Conservation (phyloP, 2,329 filamentous ascomycete genomes). For the Mariannaea elegans region DNA sequence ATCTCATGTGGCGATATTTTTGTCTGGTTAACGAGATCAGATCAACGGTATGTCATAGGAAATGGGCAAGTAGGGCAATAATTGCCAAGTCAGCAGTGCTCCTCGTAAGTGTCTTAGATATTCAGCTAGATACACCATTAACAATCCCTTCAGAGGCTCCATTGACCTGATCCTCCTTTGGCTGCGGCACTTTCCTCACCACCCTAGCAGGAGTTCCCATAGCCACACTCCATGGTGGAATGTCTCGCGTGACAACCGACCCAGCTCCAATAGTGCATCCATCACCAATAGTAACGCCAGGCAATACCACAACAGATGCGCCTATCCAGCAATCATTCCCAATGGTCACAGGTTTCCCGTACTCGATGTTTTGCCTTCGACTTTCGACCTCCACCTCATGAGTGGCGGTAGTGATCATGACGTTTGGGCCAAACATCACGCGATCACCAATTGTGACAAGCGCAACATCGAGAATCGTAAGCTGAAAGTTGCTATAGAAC, state of each 20-base stretch:
- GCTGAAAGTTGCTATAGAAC: slow-evolving; percentile 66
- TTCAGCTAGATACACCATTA: neutral
- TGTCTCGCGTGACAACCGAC: slow-evolving; percentile 76
- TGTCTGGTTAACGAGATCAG: too few species aligned
- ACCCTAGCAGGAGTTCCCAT: slow-evolving; percentile 49
- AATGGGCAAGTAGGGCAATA: too few species aligned
- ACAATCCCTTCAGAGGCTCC: too few species aligned
- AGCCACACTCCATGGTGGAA: slow-evolving; percentile 48
- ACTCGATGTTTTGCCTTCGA: slow-evolving; percentile 58
- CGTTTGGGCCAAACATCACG: slow-evolving; percentile 61
- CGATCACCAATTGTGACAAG: slow-evolving; percentile 61
- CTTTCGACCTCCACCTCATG: slow-evolving; percentile 60
- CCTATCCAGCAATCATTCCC: slow-evolving; percentile 73
- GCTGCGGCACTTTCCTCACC: slow-evolving; percentile 33
- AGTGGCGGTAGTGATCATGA: slow-evolving; percentile 60
- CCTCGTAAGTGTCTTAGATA: neutral
- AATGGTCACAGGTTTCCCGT: slow-evolving; percentile 56
- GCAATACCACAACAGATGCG: slow-evolving; percentile 76
- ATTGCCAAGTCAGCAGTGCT: too few species aligned
- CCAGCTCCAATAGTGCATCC: slow-evolving; percentile 81
- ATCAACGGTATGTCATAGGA: too few species aligned
- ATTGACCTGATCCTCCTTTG: slow-evolving; percentile 8
- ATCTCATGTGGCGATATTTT: too few species aligned
- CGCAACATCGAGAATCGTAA: slow-evolving; percentile 61
- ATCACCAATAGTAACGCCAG: slow-evolving; percentile 80